These are phyloP conservation scores for Vaccinium myrtillus DNA, from an alignment of 148 eudicot species.

Conservation along the genomic window DNA sequence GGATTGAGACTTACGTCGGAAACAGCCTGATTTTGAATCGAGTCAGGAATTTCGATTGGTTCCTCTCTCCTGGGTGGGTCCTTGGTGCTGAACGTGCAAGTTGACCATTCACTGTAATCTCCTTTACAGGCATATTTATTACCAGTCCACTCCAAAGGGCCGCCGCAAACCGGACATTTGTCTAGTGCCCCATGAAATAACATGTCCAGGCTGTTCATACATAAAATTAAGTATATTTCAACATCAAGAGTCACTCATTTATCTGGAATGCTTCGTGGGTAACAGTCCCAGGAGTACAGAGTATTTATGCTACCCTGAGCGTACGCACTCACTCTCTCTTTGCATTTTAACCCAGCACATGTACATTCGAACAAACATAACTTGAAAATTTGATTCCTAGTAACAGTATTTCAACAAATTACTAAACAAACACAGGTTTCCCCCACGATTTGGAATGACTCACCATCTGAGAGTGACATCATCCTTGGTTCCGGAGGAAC, in stretches of 20 bases:
- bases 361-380: no score
- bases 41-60: constrained; percentile 54
- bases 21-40: constrained; percentile 44
- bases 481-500: constrained; percentile 32
- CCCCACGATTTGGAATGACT: background rate
- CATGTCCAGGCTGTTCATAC: constrained; percentile 56
- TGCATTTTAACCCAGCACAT: no score
- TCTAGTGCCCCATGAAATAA: constrained; percentile 66
- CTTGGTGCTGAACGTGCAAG: constrained; percentile 57
- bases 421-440: background rate
- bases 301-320: background rate
- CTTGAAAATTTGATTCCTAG: background rate
- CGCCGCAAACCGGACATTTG: constrained; percentile 59
- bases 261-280: background rate
- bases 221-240: background rate
- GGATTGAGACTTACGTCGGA: constrained; percentile 45
- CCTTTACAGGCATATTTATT: constrained; percentile 54
- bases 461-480: constrained; percentile 48
- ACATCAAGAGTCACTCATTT: background rate
- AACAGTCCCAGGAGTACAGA: background rate
- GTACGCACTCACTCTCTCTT: no score
- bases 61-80: constrained; percentile 55
- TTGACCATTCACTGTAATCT: constrained; percentile 70
- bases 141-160: constrained; percentile 47
- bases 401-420: background rate